phyloP scores from a whole-genome alignment of 2,329 filamentous ascomycete genomes.

The Cordyceps tenuipes region DNA sequence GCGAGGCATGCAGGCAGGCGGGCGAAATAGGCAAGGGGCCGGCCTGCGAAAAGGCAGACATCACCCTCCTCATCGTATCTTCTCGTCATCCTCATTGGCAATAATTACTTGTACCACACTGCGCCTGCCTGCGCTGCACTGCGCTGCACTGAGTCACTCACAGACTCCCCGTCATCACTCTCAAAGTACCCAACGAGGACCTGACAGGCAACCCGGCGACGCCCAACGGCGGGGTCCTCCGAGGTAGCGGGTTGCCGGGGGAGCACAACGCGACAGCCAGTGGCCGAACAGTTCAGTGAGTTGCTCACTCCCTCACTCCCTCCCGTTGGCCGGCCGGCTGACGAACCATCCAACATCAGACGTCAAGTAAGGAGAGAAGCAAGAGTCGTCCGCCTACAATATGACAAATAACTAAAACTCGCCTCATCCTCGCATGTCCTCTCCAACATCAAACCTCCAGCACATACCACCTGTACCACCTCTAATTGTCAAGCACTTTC shows the following conservation, averaged over 20 bases:
- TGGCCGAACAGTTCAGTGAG: neutral
- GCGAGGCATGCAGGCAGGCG: neutral
- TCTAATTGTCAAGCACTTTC: neutral
- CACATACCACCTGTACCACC: neutral
- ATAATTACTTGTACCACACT: neutral
- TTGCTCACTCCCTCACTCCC: too few relatives aligned
- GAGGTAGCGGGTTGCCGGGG: neutral
- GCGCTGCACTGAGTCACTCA: neutral
- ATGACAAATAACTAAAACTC: neutral
- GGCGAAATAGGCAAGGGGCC: neutral
- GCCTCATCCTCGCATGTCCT: neutral
- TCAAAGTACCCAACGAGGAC: neutral
- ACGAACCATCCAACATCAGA: too few relatives aligned
- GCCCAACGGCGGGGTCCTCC: slow-evolving; percentile 1
- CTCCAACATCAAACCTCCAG: neutral
- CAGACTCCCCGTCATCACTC: neutral
- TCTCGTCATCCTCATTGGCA: neutral
- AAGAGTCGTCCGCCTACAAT: neutral
- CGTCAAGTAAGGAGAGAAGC: too few relatives aligned
- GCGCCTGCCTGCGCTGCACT: too few relatives aligned
- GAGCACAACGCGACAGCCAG: neutral
- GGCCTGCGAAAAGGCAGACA: neutral
- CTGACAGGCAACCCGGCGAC: neutral
- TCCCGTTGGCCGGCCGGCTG: too few relatives aligned
- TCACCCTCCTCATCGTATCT: neutral